These are phyloP conservation scores for Luvunga scandens DNA, from an alignment of 345 rosid genomes.

Conservation along the genomic window DNA sequence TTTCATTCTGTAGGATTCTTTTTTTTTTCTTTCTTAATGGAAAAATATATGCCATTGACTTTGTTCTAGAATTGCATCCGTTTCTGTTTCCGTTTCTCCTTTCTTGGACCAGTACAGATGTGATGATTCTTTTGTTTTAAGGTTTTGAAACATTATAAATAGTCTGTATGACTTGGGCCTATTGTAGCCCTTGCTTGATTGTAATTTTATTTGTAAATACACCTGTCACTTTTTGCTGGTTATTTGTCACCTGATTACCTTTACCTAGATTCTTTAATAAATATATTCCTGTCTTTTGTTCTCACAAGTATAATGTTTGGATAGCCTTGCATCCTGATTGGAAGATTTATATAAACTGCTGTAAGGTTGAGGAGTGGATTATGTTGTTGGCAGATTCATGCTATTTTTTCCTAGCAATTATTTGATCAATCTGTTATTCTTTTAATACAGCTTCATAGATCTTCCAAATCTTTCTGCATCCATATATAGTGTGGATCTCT, in stretches of 20 bases:
- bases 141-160: not conserved
- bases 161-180: not conserved
- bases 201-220: not conserved
- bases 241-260: not conserved
- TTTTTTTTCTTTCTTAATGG: no score
- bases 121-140: not conserved
- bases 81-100: not conserved
- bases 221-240: not conserved
- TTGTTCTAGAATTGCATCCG: not conserved
- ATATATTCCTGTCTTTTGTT: not conserved
- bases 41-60: not conserved
- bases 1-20: not conserved
- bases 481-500: conserved; percentile 82
- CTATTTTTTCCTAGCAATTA: not conserved
- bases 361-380: not conserved
- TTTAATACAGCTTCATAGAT: conserved; percentile 76
- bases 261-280: not conserved
- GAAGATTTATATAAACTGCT: not conserved
- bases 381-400: not conserved
- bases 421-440: conserved; percentile 18
- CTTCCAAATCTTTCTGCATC: conserved; percentile 85
- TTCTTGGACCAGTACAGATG: conserved; percentile 3
- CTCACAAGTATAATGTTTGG: not conserved
- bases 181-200: not conserved
- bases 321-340: not conserved